Percentiles rank a stretch among this genome's conserved stretches.
These are phyloP conservation scores for Hysterangium stoloniferum DNA, from an alignment of 768 basidiomycete genomes.

Conservation along the genomic window DNA sequence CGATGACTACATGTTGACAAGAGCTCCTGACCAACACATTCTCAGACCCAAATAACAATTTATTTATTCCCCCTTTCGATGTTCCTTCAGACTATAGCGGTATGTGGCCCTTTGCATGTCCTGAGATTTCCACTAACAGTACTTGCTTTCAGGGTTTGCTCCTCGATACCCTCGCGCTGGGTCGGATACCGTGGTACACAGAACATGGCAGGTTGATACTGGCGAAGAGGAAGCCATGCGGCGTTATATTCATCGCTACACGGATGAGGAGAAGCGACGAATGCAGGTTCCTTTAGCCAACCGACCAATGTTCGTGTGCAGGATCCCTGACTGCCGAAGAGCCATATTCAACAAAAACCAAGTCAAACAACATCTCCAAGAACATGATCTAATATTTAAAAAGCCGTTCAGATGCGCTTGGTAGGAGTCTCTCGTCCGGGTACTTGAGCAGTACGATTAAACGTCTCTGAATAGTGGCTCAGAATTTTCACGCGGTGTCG, in stretches of 20 bases:
- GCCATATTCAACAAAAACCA: not conserved
- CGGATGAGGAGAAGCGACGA: not conserved
- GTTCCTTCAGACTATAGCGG: too few relatives aligned
- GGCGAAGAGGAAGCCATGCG: conserved; percentile 1
- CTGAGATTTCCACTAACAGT: too few relatives aligned
- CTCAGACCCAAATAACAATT: too few relatives aligned
- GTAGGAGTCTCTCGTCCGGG: not conserved
- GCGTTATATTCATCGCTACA: not conserved
- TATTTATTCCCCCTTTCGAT: too few relatives aligned
- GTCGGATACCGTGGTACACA: too few relatives aligned
- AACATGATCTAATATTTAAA: not conserved
- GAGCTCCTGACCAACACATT: too few relatives aligned
- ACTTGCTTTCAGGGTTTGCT: too few relatives aligned
- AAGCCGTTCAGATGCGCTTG: conserved; percentile 6
- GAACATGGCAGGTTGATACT: not conserved
- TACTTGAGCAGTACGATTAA: too few relatives aligned
- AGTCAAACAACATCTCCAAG: not conserved
- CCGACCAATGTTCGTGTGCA: conserved; percentile 6
- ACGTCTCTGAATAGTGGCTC: conserved; percentile 1
- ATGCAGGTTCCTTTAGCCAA: not conserved
- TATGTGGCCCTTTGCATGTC: too few relatives aligned
- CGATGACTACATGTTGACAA: too few relatives aligned
- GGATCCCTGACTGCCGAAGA: not conserved
- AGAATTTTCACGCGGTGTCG: conserved; percentile 5
- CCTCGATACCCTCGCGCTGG: too few relatives aligned